These are phyloP conservation scores for Dipteronia sinensis DNA, from an alignment of 345 rosid species.

Conservation along the genomic window DNA sequence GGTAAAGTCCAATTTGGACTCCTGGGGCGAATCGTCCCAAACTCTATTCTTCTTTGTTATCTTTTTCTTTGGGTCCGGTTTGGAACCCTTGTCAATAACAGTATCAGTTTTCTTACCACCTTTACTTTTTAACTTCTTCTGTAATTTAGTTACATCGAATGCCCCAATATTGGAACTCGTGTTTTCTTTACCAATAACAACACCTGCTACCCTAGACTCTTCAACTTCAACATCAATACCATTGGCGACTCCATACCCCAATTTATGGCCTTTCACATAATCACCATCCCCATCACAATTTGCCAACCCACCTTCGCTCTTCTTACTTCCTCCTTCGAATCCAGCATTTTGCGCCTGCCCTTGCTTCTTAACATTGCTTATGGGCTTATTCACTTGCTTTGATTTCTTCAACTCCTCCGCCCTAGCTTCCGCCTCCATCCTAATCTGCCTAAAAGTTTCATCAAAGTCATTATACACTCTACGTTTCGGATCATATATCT, in stretches of 20 bases:
- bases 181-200: constrained; percentile 81
- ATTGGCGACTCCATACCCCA: constrained; percentile 70
- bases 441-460: constrained; percentile 89
- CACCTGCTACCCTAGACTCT: constrained; percentile 48
- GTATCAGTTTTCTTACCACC: constrained; percentile 85
- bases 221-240: constrained; percentile 40
- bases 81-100: constrained; percentile 70
- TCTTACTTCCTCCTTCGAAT: constrained; percentile 61
- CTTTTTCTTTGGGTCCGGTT: constrained; percentile 78
- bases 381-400: constrained; percentile 59
- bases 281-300: constrained; percentile 62
- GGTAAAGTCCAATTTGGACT: constrained; percentile 81
- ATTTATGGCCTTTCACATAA: constrained; percentile 40
- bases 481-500: constrained; percentile 79
- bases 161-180: constrained; percentile 64
- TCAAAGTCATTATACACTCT: constrained; percentile 66
- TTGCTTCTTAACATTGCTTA: constrained; percentile 55
- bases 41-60: constrained; percentile 81
- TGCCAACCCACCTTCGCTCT: constrained; percentile 35
- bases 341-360: constrained; percentile 61
- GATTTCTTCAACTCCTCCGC: constrained; percentile 82
- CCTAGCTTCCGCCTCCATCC: constrained; percentile 89
- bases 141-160: constrained; percentile 90
- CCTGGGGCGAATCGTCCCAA: constrained; percentile 86
- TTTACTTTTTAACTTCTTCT: constrained; percentile 87